These are phyloP conservation scores for Malassezia arunalokei DNA, from an alignment of 1,284 basidiomycete genomes.

Conservation along the genomic window DNA sequence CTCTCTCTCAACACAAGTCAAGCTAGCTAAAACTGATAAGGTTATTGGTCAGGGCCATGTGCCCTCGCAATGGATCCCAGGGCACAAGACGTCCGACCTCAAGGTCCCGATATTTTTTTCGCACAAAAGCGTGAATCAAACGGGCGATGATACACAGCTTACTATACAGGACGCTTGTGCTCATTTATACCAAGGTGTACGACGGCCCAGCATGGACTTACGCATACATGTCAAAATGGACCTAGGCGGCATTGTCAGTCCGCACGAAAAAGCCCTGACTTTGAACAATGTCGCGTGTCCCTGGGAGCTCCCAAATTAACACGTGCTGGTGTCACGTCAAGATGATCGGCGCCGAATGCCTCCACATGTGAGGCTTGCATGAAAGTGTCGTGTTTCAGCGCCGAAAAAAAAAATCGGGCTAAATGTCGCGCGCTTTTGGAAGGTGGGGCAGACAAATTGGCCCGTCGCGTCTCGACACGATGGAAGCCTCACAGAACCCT, in stretches of 20 bases:
- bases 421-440: too few species aligned
- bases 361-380: too few species aligned
- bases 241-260: slow-evolving; percentile 1
- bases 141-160: slow-evolving; percentile 13
- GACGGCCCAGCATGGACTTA: not conserved
- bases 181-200: slow-evolving; percentile 5
- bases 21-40: not conserved
- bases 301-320: slow-evolving; percentile 8
- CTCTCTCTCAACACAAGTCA: not conserved
- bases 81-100: not conserved
- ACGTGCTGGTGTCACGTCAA: not conserved
- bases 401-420: too few species aligned
- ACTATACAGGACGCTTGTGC: slow-evolving; percentile 13
- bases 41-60: slow-evolving; percentile 3
- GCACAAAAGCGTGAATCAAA: slow-evolving; percentile 8
- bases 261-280: not conserved
- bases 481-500: not conserved
- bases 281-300: slow-evolving; percentile 6
- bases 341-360: too few species aligned
- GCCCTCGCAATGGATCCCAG: slow-evolving; percentile 2
- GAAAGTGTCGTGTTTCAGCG: too few species aligned
- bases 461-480: not conserved
- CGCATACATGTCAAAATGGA: slow-evolving; percentile 4
- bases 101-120: slow-evolving; percentile 5
- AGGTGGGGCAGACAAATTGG: too few species aligned